These are phyloP conservation scores for Przewalskia tangutica DNA, from an alignment of 257 asterid genomes.

Conservation along the genomic window DNA sequence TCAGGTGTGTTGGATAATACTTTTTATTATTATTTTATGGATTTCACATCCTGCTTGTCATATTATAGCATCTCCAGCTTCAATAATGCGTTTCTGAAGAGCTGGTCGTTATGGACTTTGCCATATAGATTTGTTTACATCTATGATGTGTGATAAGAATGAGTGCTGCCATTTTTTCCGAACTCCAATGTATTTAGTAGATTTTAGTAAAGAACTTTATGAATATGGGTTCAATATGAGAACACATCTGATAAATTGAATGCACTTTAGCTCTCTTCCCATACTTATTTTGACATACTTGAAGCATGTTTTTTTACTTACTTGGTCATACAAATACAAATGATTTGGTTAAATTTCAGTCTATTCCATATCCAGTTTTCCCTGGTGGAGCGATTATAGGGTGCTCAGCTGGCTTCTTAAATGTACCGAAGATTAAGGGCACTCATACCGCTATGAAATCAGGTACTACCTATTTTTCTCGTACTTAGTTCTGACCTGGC, in stretches of 20 bases:
- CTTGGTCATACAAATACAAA: constrained; percentile 18
- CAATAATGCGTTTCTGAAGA: background rate
- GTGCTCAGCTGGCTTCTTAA: constrained; percentile 97
- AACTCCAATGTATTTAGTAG: background rate
- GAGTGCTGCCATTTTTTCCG: background rate
- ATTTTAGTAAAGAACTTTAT: background rate
- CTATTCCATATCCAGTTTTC: constrained; percentile 96
- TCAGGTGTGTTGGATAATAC: constrained; percentile 42
- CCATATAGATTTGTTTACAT: background rate
- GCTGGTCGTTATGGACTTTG: background rate
- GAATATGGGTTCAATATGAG: background rate
- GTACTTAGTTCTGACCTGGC: background rate
- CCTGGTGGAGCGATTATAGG: constrained; percentile 99
- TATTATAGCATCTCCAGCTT: background rate
- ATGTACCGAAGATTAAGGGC: constrained; percentile 94
- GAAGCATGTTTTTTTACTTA: background rate
- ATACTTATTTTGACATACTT: background rate
- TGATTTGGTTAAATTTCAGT: constrained; percentile 79
- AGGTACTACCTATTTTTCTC: constrained; percentile 35
- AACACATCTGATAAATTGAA: background rate
- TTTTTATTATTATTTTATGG: background rate
- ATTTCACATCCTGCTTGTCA: background rate
- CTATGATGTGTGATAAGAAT: background rate
- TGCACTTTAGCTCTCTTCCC: background rate
- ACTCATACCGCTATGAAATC: constrained; percentile 99